Percentiles rank a stretch among this genome's conserved stretches.
Evolutionary conservation across 192 early-diverging fungal genomes (phyloP).

Genomic region (Linnemannia zychae): DNA sequence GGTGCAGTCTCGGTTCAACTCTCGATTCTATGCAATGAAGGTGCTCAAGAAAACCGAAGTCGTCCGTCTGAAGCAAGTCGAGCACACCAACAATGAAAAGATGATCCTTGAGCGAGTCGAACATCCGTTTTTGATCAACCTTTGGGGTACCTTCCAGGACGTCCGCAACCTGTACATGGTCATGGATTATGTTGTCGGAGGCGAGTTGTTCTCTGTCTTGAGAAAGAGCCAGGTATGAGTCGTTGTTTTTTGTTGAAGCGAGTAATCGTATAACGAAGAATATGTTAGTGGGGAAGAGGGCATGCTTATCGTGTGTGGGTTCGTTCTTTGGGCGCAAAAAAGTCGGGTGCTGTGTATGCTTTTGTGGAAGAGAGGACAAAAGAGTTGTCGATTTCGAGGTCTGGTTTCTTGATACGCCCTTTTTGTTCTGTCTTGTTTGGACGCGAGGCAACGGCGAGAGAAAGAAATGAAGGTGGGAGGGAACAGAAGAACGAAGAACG

Average conservation of each 20-base stretch:
- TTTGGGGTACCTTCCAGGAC: conserved; percentile 97
- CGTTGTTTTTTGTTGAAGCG: conserved; percentile 5
- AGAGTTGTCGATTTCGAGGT: too few species aligned
- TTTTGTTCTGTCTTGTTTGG: conserved; percentile 5
- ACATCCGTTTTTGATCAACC: conserved; percentile 92
- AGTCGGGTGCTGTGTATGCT: too few species aligned
- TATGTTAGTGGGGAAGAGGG: neutral
- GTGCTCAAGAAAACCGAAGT: conserved; percentile 95
- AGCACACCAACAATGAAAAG: conserved; percentile 98
- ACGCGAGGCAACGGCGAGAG: neutral
- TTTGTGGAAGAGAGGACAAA: too few species aligned
- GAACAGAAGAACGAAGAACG: neutral
- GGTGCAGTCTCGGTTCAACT: conserved; percentile 82
- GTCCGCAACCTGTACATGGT: conserved; percentile 93
- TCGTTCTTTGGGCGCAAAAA: too few species aligned
- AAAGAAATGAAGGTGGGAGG: neutral
- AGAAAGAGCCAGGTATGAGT: conserved; percentile 78
- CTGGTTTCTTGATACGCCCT: neutral
- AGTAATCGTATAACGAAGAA: too few species aligned
- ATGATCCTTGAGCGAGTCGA: conserved; percentile 89
- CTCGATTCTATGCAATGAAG: conserved; percentile 96
- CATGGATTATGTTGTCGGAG: conserved; percentile 96
- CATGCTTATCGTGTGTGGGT: neutral
- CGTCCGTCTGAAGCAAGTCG: conserved; percentile 95
- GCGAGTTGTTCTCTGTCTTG: conserved; percentile 88